Evolutionary conservation across 2,329 filamentous ascomycete genomes (phyloP).

Genomic region (Ophiocordyceps polyrhachis-furcata): DNA sequence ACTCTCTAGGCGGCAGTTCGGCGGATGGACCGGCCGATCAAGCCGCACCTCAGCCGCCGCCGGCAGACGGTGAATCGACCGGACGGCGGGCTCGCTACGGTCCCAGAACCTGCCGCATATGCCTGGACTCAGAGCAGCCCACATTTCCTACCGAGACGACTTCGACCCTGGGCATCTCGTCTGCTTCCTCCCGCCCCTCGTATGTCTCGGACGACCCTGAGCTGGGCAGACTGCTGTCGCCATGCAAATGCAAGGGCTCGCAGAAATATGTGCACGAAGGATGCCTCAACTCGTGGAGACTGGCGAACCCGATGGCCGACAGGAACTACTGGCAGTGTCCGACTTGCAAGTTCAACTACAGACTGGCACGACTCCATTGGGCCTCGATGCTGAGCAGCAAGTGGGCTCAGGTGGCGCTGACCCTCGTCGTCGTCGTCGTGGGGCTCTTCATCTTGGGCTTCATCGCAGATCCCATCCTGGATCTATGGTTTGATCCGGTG

Average conservation of each 20-base stretch:
- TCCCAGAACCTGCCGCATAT: conserved; percentile 72
- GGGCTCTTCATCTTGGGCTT: conserved; percentile 75
- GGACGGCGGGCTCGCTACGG: conserved; percentile 32
- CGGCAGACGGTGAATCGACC: conserved; percentile 1
- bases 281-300: conserved; percentile 70
- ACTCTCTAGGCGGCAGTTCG: background rate
- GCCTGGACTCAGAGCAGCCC: conserved; percentile 48
- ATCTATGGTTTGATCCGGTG: conserved; percentile 66
- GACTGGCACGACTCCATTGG: conserved; percentile 59
- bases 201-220: conserved; percentile 61
- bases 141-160: conserved; percentile 21
- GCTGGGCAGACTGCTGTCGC: conserved; percentile 63
- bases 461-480: conserved; percentile 79
- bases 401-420: conserved; percentile 50
- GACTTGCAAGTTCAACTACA: conserved; percentile 72
- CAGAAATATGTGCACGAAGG: conserved; percentile 89
- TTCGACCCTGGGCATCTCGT: conserved; percentile 14
- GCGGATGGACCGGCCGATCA: conserved; percentile 1
- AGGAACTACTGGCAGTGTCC: conserved; percentile 76
- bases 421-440: conserved; percentile 48
- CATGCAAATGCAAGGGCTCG: conserved; percentile 85
- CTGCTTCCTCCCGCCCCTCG: conserved; percentile 16
- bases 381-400: conserved; percentile 50
- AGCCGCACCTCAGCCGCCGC: background rate
- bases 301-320: conserved; percentile 42